A percentile compares a stretch with the other conserved stretches of the same genome.
Conservation (phyloP, 2,329 filamentous ascomycete genomes). For the Botryotinia calthae region DNA sequence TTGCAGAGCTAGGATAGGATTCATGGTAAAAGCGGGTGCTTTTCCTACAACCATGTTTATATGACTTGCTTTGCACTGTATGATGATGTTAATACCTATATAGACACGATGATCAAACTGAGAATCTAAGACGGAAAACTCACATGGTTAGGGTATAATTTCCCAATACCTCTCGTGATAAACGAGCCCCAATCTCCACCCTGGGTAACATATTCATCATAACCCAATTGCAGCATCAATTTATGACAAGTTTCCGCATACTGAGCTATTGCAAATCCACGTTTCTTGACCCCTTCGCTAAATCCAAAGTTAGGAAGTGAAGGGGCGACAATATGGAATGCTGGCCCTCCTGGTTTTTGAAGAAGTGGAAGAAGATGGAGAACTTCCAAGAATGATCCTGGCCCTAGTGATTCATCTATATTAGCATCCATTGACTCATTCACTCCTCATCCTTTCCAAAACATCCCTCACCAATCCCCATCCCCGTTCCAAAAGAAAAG, state of each 20-base stretch:
- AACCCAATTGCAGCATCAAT: slow-evolving; percentile 66
- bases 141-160: slow-evolving; percentile 51
- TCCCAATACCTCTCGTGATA: slow-evolving; percentile 60
- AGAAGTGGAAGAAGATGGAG: slow-evolving; percentile 25
- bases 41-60: slow-evolving; percentile 25
- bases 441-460: neutral
- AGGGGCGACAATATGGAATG: slow-evolving; percentile 48
- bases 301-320: slow-evolving; percentile 55
- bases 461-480: neutral
- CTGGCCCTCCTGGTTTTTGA: slow-evolving; percentile 23
- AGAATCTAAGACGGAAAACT: neutral
- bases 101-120: neutral
- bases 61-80: slow-evolving; percentile 52
- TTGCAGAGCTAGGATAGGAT: slow-evolving; percentile 19
- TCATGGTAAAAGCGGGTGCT: neutral
- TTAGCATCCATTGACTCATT: neutral
- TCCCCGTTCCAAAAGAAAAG: neutral
- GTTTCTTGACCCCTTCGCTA: slow-evolving; percentile 36
- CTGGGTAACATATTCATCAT: slow-evolving; percentile 57
- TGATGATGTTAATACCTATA: neutral
- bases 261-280: slow-evolving; percentile 57
- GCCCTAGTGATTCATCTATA: slow-evolving; percentile 18
- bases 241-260: slow-evolving; percentile 64
- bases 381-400: slow-evolving; percentile 25
- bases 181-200: slow-evolving; percentile 72